Evolutionary conservation across 768 basidiomycete species (phyloP), one percentile per base, ranked within the genome.

Genomic region (Amanita rimosa): DNA sequence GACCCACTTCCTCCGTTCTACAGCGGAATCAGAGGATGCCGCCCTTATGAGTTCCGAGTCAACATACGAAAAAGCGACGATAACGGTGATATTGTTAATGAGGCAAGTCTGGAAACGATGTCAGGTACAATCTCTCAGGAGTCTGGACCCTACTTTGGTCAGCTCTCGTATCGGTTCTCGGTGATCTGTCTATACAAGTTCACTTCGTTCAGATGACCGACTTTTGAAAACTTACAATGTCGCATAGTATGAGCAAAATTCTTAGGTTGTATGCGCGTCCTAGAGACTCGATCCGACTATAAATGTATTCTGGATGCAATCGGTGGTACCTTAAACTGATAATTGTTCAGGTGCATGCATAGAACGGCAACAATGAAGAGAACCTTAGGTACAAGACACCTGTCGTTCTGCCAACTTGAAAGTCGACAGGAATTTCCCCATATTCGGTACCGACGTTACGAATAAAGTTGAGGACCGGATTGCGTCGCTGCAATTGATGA

Each of bases 261-360:
- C 96, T 70, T 13, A 98, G 73, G 52, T 76, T 85, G 63, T 92
- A 98, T 1, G 79, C 77, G 31, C 74, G 75, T 3, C 84, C 87
- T 16, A 99, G 78, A 55, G 81, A 84, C 57, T 91, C 85, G 51
- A 99, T 92, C 10, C 96, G 83, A 44, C 77, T 76, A 62, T 91
- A 89, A 49, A 99, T 83, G 62, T 99, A 99, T 64, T 98, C 96
- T 11, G 96, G 96, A 63, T 98, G 96, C 11, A 99, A 76, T 44
- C 94, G 85, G 58, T 98, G 94, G 56, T 98, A 98, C 58, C 81
- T 86, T 55, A 98, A 63, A 60, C 96, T 97, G 33, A 35, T 24
- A 24, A 27, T 7, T 17, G 14, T 14, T 50, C 17, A 40, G 45
- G 16, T 17, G 8, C 16, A 27, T 10, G 19, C 19, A 13, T 17